A percentile compares a stretch with the other conserved stretches of the same genome.
These are phyloP conservation scores for Dissophora ornata DNA, from an alignment of 192 early-diverging fungal genomes.

Conservation along the genomic window DNA sequence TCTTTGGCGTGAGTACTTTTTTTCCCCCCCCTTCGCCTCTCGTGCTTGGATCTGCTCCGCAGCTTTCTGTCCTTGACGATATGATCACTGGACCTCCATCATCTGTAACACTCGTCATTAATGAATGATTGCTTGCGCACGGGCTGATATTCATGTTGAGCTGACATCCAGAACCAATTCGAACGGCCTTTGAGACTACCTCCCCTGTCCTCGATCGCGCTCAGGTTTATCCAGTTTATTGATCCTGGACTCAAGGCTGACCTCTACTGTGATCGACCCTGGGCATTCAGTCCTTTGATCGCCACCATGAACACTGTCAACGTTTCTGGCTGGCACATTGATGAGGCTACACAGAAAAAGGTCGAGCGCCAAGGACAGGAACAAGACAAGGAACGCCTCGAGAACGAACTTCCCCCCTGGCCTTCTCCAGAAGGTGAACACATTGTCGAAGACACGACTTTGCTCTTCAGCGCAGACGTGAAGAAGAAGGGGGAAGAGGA, in stretches of 20 bases:
- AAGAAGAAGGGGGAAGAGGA: constrained; percentile 10
- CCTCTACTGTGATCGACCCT: constrained; percentile 76
- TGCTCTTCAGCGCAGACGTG: constrained; percentile 11
- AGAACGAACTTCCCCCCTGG: constrained; percentile 55
- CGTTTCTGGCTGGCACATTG: constrained; percentile 53
- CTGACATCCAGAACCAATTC: constrained; percentile 66
- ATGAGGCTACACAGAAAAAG: constrained; percentile 28
- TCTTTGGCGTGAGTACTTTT: constrained; percentile 69
- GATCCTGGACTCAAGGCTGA: constrained; percentile 81
- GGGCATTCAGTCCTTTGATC: constrained; percentile 76
- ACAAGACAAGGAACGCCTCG: constrained; percentile 16
- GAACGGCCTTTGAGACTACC: constrained; percentile 75
- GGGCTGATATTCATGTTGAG: background rate
- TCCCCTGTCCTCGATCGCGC: constrained; percentile 73
- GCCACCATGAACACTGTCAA: constrained; percentile 81
- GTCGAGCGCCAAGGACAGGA: constrained; percentile 18
- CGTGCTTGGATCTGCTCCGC: too few species aligned
- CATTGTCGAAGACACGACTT: constrained; percentile 37
- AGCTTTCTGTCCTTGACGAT: background rate
- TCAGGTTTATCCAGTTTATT: constrained; percentile 80
- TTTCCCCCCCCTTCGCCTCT: too few species aligned
- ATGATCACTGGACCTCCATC: background rate
- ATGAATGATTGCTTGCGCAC: background rate
- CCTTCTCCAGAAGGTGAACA: constrained; percentile 54
- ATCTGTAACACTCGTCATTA: background rate